Evolutionary conservation across 2,329 filamentous ascomycete genomes (phyloP).

Genomic region (Aspergillus sp.): DNA sequence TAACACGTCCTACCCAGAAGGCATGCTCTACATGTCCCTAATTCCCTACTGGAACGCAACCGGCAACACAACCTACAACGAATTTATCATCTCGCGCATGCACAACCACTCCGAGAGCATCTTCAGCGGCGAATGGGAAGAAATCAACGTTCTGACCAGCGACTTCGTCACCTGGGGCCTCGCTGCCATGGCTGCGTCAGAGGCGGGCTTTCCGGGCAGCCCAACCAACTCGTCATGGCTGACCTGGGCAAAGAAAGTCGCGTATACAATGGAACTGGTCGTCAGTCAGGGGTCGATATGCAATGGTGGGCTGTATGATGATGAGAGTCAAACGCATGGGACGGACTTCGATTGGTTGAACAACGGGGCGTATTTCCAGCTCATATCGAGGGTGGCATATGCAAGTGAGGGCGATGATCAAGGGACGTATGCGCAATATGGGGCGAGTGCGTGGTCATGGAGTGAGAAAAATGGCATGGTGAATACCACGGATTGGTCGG

Average conservation of each 20-base stretch:
- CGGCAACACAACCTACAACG: neutral
- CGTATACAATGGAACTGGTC: neutral
- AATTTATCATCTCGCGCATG: neutral
- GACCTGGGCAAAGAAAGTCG: neutral
- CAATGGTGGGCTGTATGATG: neutral
- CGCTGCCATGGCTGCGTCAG: neutral
- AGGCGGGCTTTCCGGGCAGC: neutral
- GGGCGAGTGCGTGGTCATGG: neutral
- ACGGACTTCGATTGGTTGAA: neutral
- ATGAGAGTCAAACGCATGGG: neutral
- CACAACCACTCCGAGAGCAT: neutral
- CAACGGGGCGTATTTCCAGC: neutral
- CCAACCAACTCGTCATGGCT: neutral
- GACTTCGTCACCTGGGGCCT: neutral
- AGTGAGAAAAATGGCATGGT: neutral
- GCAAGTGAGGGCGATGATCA: neutral
- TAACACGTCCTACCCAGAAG: neutral
- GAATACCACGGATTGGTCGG: neutral
- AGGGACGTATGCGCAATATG: neutral
- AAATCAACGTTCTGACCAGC: neutral
- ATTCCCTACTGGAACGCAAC: neutral
- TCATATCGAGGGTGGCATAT: neutral
- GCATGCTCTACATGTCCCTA: neutral
- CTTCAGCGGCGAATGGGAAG: neutral
- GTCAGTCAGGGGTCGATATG: neutral